phyloP scores from a whole-genome alignment of 148 eudicot genomes.

The Rhododendron henanense region DNA sequence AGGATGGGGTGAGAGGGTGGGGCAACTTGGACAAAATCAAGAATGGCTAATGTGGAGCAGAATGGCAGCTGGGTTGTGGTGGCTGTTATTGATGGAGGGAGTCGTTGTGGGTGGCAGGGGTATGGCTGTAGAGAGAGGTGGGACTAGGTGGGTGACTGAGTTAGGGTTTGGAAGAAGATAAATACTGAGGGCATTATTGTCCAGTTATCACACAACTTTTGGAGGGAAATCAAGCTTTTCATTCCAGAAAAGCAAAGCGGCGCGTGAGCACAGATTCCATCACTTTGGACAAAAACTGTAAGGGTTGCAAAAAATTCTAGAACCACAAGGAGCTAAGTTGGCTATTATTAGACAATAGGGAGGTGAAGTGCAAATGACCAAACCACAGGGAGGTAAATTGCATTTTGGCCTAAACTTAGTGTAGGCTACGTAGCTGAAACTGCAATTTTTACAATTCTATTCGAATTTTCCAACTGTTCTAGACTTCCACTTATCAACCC shows the following conservation, averaged over 20 bases:
- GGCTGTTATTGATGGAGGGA: not conserved
- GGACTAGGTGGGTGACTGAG: not conserved
- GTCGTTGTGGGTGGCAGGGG: not conserved
- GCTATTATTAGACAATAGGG: not conserved
- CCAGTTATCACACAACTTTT: not conserved
- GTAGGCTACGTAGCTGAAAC: not conserved
- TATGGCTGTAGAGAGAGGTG: not conserved
- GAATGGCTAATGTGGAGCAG: not conserved
- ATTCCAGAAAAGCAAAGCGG: not conserved
- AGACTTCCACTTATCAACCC: not conserved
- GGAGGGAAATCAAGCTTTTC: not conserved
- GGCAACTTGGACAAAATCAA: not conserved
- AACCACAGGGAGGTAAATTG: not conserved
- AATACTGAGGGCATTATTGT: not conserved
- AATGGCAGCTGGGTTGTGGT: not conserved
- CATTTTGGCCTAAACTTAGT: not conserved
- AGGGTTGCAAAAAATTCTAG: not conserved
- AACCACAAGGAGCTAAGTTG: not conserved
- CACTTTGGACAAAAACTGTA: not conserved
- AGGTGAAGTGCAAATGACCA: not conserved
- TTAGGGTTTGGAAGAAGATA: not conserved
- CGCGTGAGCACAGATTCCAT: not conserved
- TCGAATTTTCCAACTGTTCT: not conserved
- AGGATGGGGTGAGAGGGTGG: not conserved
- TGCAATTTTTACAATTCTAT: not conserved